Evolutionary conservation across 345 rosid species (phyloP).

Genomic region (Euphorbia lathyris): DNA sequence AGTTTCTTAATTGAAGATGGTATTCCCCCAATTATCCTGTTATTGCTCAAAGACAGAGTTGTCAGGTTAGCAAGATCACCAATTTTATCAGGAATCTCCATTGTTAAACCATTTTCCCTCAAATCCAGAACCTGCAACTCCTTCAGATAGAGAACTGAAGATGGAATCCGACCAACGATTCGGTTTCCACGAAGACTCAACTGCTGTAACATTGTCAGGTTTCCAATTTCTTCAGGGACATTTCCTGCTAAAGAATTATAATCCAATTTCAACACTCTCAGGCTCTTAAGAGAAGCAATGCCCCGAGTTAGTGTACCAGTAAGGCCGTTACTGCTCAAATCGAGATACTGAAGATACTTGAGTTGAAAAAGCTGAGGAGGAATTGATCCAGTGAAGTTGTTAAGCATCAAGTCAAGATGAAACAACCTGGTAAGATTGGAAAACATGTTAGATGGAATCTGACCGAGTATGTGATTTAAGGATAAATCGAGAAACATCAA

Average conservation of each 20-base stretch:
- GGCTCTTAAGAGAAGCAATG: slow-evolving; percentile 10
- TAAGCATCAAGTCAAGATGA: slow-evolving; percentile 27
- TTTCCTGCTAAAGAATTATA: slow-evolving; percentile 22
- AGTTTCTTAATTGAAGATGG: slow-evolving; percentile 32
- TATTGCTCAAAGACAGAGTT: slow-evolving; percentile 24
- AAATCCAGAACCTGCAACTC: slow-evolving; percentile 24
- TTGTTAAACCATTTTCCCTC: slow-evolving; percentile 24
- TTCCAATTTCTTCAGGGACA: slow-evolving; percentile 30
- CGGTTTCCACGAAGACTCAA: slow-evolving; percentile 22
- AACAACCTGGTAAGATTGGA: slow-evolving; percentile 26
- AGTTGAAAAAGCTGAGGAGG: slow-evolving; percentile 29
- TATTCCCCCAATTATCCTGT: slow-evolving; percentile 35
- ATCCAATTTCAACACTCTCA: slow-evolving; percentile 25
- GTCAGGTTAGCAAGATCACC: slow-evolving; percentile 31
- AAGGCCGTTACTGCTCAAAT: slow-evolving; percentile 23
- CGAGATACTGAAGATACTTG: slow-evolving; percentile 28
- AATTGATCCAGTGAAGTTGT: slow-evolving; percentile 27
- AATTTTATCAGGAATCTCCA: slow-evolving; percentile 29
- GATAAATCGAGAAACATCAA: slow-evolving; percentile 28
- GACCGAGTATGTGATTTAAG: slow-evolving; percentile 19
- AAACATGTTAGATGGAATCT: slow-evolving; percentile 21
- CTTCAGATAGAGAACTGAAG: slow-evolving; percentile 15
- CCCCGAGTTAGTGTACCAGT: slow-evolving; percentile 11
- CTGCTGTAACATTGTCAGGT: slow-evolving; percentile 22
- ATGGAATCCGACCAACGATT: slow-evolving; percentile 25